Evolutionary conservation across 495 filamentous ascomycete genomes (phyloP).

Genomic region (Opeltia flavorubescens): DNA sequence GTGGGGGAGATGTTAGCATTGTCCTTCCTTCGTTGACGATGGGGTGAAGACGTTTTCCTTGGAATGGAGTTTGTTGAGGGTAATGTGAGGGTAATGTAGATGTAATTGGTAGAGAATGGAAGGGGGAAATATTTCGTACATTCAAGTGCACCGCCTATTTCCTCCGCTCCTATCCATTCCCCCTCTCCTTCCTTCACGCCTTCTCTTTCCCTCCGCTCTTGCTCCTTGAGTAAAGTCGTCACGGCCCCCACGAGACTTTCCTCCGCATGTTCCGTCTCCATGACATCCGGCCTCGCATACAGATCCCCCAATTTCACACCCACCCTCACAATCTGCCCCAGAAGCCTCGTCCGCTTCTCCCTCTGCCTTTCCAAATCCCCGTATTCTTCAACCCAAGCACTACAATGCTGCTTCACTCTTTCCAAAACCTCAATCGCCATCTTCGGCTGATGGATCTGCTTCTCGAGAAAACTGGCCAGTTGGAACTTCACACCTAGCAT

Average conservation of each 20-base stretch:
- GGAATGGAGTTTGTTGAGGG: neutral
- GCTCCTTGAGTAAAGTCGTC: conserved; percentile 62
- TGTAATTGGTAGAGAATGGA: neutral
- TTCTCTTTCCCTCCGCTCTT: conserved; percentile 46
- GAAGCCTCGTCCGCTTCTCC: conserved; percentile 47
- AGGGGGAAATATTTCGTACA: conserved; percentile 25
- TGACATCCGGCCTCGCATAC: conserved; percentile 47
- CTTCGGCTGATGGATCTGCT: conserved; percentile 41
- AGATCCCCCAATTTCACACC: conserved; percentile 71
- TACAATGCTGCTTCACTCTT: conserved; percentile 43
- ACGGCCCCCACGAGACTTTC: conserved; percentile 67
- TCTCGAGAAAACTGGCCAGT: conserved; percentile 64
- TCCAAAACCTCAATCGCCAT: conserved; percentile 64
- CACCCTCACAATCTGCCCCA: conserved; percentile 59
- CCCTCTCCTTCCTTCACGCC: conserved; percentile 49
- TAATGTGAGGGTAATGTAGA: neutral
- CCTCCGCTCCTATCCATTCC: conserved; percentile 57
- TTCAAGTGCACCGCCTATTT: conserved; percentile 60
- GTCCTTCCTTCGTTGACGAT: neutral
- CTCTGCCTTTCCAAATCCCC: conserved; percentile 24
- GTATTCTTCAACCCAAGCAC: conserved; percentile 45
- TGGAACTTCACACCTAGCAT: conserved; percentile 79
- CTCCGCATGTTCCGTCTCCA: conserved; percentile 52
- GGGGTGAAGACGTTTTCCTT: neutral
- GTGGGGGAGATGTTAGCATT: neutral